These are phyloP conservation scores for Oryza australiensis DNA, from an alignment of 176 grass and related monocot genomes.

Conservation along the genomic window DNA sequence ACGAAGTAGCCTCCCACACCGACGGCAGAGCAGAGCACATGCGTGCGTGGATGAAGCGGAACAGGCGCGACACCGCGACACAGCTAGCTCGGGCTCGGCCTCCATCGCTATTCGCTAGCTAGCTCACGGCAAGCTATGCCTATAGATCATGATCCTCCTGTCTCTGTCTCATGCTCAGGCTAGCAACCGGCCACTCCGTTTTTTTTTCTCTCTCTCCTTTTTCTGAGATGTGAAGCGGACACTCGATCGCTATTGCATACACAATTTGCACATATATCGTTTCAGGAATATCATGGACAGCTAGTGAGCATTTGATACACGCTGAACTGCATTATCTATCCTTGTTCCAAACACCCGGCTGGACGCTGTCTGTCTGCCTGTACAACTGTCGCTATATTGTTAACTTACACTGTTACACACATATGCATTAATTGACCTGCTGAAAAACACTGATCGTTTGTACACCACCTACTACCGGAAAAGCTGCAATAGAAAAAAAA, in stretches of 20 bases:
- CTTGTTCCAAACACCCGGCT: not conserved
- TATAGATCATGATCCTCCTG: too few species aligned
- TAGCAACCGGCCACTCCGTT: too few species aligned
- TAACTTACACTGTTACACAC: not conserved
- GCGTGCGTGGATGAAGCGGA: not conserved
- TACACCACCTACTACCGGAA: not conserved
- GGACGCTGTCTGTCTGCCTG: not conserved
- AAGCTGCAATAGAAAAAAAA: too few species aligned
- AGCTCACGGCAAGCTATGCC: not conserved
- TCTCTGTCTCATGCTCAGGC: too few species aligned
- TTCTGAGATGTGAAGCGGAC: not conserved
- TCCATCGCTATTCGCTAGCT: too few species aligned
- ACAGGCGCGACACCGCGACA: not conserved
- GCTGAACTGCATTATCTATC: not conserved
- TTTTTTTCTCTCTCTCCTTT: too few species aligned
- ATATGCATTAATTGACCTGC: not conserved
- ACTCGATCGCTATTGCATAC: not conserved
- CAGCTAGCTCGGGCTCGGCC: not conserved
- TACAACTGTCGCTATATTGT: not conserved
- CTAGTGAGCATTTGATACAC: too few species aligned
- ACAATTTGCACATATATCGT: not conserved
- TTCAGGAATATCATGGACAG: not conserved
- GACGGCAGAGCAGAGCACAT: slow-evolving; percentile 24
- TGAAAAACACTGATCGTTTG: not conserved
- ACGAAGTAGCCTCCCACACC: too few species aligned